These are phyloP conservation scores for Eragrostis nindensis DNA, from an alignment of 176 grass and related monocot species.

Conservation along the genomic window DNA sequence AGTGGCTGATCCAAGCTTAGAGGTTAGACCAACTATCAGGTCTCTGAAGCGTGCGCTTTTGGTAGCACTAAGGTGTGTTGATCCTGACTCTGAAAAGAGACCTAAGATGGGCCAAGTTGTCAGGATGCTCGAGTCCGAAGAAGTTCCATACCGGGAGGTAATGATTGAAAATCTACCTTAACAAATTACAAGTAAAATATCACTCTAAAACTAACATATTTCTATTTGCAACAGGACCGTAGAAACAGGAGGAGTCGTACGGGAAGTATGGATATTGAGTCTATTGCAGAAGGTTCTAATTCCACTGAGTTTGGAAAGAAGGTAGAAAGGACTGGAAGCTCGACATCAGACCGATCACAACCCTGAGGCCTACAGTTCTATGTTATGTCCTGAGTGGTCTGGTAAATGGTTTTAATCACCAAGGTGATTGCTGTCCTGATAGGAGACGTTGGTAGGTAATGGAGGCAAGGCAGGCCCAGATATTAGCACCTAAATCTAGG, in stretches of 20 bases:
- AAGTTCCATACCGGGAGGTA: slow-evolving; percentile 83
- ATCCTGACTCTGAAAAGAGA: slow-evolving; percentile 86
- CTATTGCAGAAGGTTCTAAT: slow-evolving; percentile 57
- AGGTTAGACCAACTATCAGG: slow-evolving; percentile 55
- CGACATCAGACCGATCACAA: slow-evolving; percentile 52
- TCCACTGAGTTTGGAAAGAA: slow-evolving; percentile 61
- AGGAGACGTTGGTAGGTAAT: slow-evolving; percentile 39
- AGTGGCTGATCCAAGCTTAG: slow-evolving; percentile 71
- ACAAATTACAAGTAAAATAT: background rate
- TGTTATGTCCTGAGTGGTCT: background rate
- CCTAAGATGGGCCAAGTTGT: slow-evolving; percentile 86
- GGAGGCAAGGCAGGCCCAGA: slow-evolving; percentile 9
- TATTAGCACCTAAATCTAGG: slow-evolving; percentile 37
- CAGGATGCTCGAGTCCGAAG: slow-evolving; percentile 82
- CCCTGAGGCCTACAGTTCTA: slow-evolving; percentile 37
- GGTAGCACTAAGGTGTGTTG: slow-evolving; percentile 71
- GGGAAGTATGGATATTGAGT: slow-evolving; percentile 69
- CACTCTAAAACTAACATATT: background rate
- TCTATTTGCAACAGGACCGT: slow-evolving; percentile 48
- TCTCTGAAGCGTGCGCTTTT: slow-evolving; percentile 73
- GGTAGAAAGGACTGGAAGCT: slow-evolving; percentile 53
- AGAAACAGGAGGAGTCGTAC: slow-evolving; percentile 66
- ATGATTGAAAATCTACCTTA: slow-evolving; percentile 30
- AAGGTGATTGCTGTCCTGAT: slow-evolving; percentile 32
- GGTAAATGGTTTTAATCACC: slow-evolving; percentile 29